Evolutionary conservation across 305 asterid species (phyloP).

Genomic region (Striga hermonthica): DNA sequence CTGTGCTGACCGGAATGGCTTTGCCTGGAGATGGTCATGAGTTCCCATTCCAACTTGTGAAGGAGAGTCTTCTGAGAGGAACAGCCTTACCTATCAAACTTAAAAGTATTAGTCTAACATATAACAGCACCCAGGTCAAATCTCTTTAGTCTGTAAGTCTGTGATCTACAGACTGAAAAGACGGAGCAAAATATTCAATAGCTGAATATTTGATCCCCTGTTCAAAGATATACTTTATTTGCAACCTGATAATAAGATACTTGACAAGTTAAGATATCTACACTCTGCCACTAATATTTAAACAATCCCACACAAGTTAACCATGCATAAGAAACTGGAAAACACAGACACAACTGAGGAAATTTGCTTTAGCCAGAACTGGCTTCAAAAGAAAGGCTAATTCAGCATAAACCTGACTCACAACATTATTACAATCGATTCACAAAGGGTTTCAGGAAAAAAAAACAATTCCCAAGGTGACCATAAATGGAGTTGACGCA

Average conservation of each 20-base stretch:
- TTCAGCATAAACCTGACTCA: no score
- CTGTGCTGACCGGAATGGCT: constrained; percentile 48
- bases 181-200: not conserved
- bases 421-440: no score
- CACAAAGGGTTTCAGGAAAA: no score
- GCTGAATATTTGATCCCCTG: not conserved
- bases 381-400: no score
- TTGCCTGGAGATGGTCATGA: constrained; percentile 85
- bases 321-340: not conserved
- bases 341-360: not conserved
- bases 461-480: not conserved
- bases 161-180: not conserved
- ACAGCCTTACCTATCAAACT: constrained; percentile 59
- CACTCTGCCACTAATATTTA: no score
- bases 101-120: constrained; percentile 29
- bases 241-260: not conserved
- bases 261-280: no score
- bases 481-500: not conserved
- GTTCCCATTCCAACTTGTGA: constrained; percentile 66
- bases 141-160: not conserved
- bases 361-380: no score
- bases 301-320: no score
- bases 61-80: constrained; percentile 76
- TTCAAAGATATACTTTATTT: not conserved
- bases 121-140: not conserved